These are phyloP conservation scores for Piper betle DNA, from an alignment of 164 flowering plant species.

Conservation along the genomic window DNA sequence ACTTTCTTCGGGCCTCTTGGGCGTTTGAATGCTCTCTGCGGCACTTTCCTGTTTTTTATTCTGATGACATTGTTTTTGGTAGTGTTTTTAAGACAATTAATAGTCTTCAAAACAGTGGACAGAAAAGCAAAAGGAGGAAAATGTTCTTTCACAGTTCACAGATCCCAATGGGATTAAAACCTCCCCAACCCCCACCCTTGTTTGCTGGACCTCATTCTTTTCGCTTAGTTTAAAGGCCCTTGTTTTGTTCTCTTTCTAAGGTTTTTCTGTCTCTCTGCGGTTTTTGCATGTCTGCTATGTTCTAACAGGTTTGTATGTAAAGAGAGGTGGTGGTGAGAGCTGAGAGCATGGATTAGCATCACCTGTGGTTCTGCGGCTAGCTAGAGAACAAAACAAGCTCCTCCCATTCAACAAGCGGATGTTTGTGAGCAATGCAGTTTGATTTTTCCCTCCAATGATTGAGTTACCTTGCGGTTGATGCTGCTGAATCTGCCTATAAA, in stretches of 20 bases:
- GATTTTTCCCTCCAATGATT: constrained; percentile 51
- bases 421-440: constrained; percentile 5
- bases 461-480: constrained; percentile 24
- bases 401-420: constrained; percentile 11
- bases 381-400: constrained; percentile 23
- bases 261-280: constrained; percentile 5
- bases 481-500: constrained; percentile 8
- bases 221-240: constrained; percentile 55
- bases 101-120: constrained; percentile 17
- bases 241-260: constrained; percentile 23
- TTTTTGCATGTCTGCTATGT: constrained; percentile 1
- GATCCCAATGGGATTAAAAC: constrained; percentile 57
- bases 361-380: constrained; percentile 22
- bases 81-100: constrained; percentile 7
- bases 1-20: constrained; percentile 1
- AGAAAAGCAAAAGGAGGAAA: constrained; percentile 7
- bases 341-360: constrained; percentile 7
- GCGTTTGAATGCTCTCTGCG: constrained; percentile 1
- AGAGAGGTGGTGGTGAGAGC: constrained; percentile 5
- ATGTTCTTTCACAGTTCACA: constrained; percentile 52
- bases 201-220: constrained; percentile 51
- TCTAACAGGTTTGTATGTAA: neutral
- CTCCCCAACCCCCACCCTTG: constrained; percentile 30
- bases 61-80: neutral
- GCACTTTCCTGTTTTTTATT: constrained; percentile 3